phyloP scores from a whole-genome alignment of 2,329 filamentous ascomycete genomes.

The Fusarium duplospermum region DNA sequence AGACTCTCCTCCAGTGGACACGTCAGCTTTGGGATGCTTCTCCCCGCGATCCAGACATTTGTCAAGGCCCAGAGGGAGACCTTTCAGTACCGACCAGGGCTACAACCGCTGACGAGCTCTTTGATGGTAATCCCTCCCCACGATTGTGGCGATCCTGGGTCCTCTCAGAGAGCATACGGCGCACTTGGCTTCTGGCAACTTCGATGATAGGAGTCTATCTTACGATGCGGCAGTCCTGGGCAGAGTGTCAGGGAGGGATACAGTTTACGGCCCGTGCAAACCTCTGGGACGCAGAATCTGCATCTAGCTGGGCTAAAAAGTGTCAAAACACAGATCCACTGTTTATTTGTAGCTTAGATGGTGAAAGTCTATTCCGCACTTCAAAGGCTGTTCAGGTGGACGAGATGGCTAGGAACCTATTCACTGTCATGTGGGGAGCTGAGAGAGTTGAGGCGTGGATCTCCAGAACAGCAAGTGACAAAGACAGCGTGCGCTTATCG shows the following conservation, averaged over 20 bases:
- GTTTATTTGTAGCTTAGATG: constrained; percentile 8
- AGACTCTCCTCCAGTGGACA: constrained; percentile 4
- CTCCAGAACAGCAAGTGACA: background rate
- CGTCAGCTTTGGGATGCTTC: constrained; percentile 12
- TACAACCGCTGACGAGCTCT: background rate
- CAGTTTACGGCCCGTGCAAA: constrained; percentile 1
- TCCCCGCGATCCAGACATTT: background rate
- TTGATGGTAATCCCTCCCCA: constrained; percentile 14
- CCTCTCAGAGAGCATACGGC: constrained; percentile 14
- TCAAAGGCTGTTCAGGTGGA: background rate
- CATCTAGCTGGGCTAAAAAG: background rate
- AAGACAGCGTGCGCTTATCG: background rate
- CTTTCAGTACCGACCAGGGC: background rate
- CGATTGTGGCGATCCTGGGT: constrained; percentile 18
- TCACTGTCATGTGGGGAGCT: constrained; percentile 11
- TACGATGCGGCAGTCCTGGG: constrained; percentile 3
- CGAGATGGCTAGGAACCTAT: constrained; percentile 7
- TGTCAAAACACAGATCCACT: background rate
- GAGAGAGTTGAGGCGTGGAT: constrained; percentile 16
- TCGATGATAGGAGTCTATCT: constrained; percentile 13
- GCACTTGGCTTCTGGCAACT: constrained; percentile 10
- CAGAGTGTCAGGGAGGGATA: constrained; percentile 3
- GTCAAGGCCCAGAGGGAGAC: background rate
- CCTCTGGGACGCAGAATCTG: background rate
- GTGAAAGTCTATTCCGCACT: background rate